Conservation (phyloP, 1,284 basidiomycete species). For the Trichosporon sp. region DNA sequence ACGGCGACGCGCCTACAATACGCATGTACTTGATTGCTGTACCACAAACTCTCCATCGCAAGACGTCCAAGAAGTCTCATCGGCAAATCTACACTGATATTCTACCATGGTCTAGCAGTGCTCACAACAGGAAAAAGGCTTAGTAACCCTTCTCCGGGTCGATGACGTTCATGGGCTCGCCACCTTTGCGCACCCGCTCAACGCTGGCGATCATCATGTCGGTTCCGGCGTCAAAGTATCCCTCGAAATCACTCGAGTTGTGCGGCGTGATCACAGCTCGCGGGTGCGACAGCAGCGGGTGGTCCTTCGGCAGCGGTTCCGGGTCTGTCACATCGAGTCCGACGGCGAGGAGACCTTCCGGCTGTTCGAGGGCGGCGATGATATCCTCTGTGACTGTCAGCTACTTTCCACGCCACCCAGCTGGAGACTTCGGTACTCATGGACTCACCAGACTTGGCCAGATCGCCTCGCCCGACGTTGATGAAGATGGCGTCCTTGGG, state of each 20-base stretch:
- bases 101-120: too few species aligned
- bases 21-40: slow-evolving; percentile 20
- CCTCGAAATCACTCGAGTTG: slow-evolving; percentile 46
- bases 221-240: slow-evolving; percentile 45
- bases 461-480: slow-evolving; percentile 56
- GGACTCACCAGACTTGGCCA: slow-evolving; percentile 45
- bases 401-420: neutral
- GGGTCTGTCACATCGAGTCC: slow-evolving; percentile 57
- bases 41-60: neutral
- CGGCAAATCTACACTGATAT: too few species aligned
- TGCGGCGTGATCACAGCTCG: slow-evolving; percentile 53
- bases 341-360: slow-evolving; percentile 41
- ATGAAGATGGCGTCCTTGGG: slow-evolving; percentile 50
- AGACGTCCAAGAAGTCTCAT: neutral
- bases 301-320: slow-evolving; percentile 52
- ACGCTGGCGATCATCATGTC: slow-evolving; percentile 56
- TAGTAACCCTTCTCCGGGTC: slow-evolving; percentile 54
- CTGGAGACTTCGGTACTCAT: too few species aligned
- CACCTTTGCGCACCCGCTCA: slow-evolving; percentile 45
- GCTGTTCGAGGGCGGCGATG: slow-evolving; percentile 20
- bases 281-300: slow-evolving; percentile 52
- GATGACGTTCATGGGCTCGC: slow-evolving; percentile 48
- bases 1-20: slow-evolving; percentile 7
- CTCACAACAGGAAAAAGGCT: neutral
- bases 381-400: slow-evolving; percentile 20